A percentile compares a stretch with the other conserved stretches of the same genome.
Conservation (phyloP, 225 moss, liverwort and hornwort species). For the Antitrichia curtipendula region DNA sequence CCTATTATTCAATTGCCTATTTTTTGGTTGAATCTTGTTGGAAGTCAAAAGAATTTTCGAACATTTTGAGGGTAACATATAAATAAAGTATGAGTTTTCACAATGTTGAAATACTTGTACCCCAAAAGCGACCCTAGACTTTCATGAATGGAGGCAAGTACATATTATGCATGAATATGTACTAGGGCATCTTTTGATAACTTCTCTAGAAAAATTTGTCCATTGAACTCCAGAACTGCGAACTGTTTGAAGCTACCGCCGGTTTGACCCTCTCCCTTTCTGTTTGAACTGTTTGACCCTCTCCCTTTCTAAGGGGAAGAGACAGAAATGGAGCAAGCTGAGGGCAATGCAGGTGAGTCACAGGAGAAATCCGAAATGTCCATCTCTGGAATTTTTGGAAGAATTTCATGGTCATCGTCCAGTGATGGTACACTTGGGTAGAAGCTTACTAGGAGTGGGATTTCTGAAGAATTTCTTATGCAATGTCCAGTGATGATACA, state of each 20-base stretch:
- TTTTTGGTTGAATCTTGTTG: too few relatives aligned
- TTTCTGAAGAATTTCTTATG: neutral
- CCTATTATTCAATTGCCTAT: neutral
- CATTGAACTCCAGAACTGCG: neutral
- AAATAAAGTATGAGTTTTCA: neutral
- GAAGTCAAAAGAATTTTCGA: too few relatives aligned
- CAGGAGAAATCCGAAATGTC: neutral
- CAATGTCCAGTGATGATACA: neutral
- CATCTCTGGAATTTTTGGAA: neutral
- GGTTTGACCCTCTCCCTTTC: too few relatives aligned
- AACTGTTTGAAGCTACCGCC: neutral
- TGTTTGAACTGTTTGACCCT: too few relatives aligned
- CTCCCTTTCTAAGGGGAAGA: neutral
- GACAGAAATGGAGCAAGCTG: slow-evolving; percentile 2
- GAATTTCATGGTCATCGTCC: neutral
- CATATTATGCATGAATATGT: too few relatives aligned
- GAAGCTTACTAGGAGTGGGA: neutral
- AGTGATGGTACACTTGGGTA: neutral
- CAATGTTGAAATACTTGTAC: neutral
- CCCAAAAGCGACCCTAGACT: rapidly evolving
- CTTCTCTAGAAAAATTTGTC: neutral
- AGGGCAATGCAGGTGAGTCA: neutral
- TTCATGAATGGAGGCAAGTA: neutral
- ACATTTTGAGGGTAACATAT: neutral
- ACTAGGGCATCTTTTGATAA: neutral